Conservation (phyloP, 306 rosid genomes). For the Neltuma alba region DNA sequence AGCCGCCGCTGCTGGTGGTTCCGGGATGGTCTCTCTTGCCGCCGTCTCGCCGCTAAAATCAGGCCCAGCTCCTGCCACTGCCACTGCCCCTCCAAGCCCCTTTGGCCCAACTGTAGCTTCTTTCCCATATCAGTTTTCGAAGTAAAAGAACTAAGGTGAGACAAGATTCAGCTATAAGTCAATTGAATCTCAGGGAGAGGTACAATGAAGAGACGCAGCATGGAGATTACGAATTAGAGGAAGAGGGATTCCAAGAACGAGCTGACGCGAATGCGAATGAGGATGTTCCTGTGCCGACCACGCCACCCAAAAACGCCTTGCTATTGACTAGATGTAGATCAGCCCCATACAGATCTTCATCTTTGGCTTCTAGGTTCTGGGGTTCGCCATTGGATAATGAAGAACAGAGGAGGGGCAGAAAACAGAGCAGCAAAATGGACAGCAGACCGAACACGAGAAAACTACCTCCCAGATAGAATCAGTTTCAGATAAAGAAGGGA, state of each 20-base stretch:
- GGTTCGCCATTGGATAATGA: constrained; percentile 57
- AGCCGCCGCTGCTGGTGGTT: constrained; percentile 58
- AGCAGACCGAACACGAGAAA: constrained; percentile 25
- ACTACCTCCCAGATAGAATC: constrained; percentile 34
- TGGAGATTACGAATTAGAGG: constrained; percentile 34
- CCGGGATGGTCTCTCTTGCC: constrained; percentile 45
- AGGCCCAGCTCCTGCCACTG: constrained; percentile 40
- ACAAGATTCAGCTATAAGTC: constrained; percentile 24
- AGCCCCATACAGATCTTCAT: constrained; percentile 70
- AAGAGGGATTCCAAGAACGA: constrained; percentile 31
- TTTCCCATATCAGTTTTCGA: constrained; percentile 39
- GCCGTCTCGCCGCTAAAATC: constrained; percentile 35
- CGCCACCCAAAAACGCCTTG: constrained; percentile 76
- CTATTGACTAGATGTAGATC: constrained; percentile 79
- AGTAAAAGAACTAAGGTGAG: constrained; percentile 36
- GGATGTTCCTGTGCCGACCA: constrained; percentile 6
- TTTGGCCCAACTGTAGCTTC: constrained; percentile 49
- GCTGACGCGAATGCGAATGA: not conserved
- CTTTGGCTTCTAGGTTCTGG: constrained; percentile 60
- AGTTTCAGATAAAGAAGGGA: constrained; percentile 43
- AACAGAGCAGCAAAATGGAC: constrained; percentile 31
- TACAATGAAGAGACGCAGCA: constrained; percentile 27
- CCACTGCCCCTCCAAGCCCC: too few species aligned
- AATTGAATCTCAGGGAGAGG: constrained; percentile 20
- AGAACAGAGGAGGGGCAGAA: constrained; percentile 35